Evolutionary conservation across 2,329 filamentous ascomycete genomes (phyloP).

Genomic region (Sclerotiophoma versabilis): DNA sequence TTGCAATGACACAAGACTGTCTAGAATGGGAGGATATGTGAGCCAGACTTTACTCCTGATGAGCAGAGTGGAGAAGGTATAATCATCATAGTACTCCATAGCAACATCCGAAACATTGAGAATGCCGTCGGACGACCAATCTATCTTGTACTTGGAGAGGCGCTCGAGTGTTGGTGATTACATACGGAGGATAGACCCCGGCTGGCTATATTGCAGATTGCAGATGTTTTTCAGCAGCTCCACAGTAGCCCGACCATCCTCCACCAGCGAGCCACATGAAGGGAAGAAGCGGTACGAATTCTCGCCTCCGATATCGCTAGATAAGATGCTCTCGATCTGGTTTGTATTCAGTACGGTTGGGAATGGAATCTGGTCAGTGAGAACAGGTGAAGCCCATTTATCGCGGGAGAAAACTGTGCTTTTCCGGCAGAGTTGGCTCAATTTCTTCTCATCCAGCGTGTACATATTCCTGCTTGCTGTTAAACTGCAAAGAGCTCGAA

Average conservation of each 20-base stretch:
- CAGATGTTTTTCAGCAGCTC: conserved; percentile 18
- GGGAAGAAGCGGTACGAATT: conserved; percentile 17
- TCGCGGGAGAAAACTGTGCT: not conserved
- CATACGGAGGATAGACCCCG: conserved; percentile 18
- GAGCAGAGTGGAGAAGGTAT: conserved; percentile 16
- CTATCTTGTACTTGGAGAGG: not conserved
- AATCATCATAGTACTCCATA: conserved; percentile 15
- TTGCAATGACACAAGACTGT: conserved; percentile 6
- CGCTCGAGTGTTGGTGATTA: conserved; percentile 18
- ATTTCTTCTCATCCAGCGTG: conserved; percentile 11
- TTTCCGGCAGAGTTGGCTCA: conserved; percentile 7
- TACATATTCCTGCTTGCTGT: conserved; percentile 5
- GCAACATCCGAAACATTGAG: conserved; percentile 8
- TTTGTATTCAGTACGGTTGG: not conserved
- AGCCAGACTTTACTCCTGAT: conserved; percentile 20
- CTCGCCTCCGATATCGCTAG: conserved; percentile 10
- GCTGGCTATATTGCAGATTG: conserved; percentile 4
- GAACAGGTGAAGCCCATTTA: conserved; percentile 12
- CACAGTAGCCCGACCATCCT: conserved; percentile 7
- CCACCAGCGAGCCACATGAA: conserved; percentile 3
- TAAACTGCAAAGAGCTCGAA: not conserved
- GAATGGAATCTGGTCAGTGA: not conserved
- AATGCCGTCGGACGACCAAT: conserved; percentile 10
- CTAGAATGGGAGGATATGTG: conserved; percentile 7
- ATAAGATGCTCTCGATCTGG: conserved; percentile 8